phyloP scores from a whole-genome alignment of 1,139 yeast species.

The Citeromyces siamensis region DNA sequence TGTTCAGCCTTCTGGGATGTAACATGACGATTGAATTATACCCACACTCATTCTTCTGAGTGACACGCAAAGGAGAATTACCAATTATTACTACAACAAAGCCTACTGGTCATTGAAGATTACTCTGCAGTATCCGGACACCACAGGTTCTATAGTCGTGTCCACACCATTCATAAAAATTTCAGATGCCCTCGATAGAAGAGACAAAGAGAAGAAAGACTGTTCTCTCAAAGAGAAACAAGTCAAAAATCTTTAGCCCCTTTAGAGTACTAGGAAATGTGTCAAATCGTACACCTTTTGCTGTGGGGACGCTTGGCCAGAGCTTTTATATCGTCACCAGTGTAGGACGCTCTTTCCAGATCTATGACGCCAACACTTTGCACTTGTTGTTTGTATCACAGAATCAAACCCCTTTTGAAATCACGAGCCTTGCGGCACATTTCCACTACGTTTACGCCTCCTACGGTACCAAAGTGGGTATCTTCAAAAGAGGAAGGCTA shows the following conservation, averaged over 20 bases:
- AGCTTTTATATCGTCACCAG: constrained; percentile 82
- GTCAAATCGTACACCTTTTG: constrained; percentile 71
- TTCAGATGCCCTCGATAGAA: constrained; percentile 1
- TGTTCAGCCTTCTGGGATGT: not conserved
- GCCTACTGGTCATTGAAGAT: too few relatives aligned
- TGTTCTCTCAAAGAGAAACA: constrained; percentile 6
- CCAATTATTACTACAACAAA: too few relatives aligned
- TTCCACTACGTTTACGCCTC: constrained; percentile 79
- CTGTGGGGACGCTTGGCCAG: constrained; percentile 80
- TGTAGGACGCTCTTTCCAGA: constrained; percentile 84
- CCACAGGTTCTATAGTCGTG: too few relatives aligned
- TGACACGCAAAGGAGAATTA: too few relatives aligned
- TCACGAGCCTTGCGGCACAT: constrained; percentile 67
- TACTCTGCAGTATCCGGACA: too few relatives aligned
- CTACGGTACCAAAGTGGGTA: constrained; percentile 57
- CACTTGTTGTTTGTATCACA: constrained; percentile 82
- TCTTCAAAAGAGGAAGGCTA: constrained; percentile 73
- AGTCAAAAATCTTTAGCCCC: constrained; percentile 41
- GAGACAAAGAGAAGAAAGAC: constrained; percentile 1
- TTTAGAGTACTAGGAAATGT: constrained; percentile 42
- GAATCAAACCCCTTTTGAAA: constrained; percentile 57
- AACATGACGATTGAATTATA: too few relatives aligned
- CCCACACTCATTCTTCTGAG: too few relatives aligned
- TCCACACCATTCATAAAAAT: too few relatives aligned
- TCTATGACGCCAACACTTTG: constrained; percentile 83